Evolutionary conservation across 371 early-diverging fungal species (phyloP).

Genomic region (Rhizomucor pusillus): DNA sequence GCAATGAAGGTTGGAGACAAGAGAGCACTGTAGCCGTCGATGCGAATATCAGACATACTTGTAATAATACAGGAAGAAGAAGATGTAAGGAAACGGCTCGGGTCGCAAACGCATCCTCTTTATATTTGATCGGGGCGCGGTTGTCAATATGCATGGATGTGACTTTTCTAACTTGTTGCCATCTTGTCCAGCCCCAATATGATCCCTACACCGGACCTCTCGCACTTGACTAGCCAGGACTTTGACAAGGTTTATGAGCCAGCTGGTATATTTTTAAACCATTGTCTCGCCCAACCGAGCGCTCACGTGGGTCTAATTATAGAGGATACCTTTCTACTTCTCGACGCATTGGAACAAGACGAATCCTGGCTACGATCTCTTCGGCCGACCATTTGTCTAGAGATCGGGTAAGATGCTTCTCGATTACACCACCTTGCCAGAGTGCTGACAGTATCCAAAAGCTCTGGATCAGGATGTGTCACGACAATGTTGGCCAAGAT

Average conservation of each 20-base stretch:
- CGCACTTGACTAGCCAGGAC: constrained; percentile 65
- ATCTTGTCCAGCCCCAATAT: constrained; percentile 23
- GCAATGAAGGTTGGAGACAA: constrained; percentile 34
- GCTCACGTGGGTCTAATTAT: not conserved
- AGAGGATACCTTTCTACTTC: constrained; percentile 92
- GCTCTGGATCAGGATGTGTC: constrained; percentile 90
- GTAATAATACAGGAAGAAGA: not conserved
- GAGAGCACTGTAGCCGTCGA: constrained; percentile 41
- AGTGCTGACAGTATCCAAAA: constrained; percentile 15
- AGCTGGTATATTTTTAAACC: constrained; percentile 61
- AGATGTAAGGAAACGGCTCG: constrained; percentile 4
- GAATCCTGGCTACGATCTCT: constrained; percentile 42
- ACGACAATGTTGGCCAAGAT: constrained; percentile 71
- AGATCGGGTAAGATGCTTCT: constrained; percentile 68
- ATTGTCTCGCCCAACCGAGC: not conserved
- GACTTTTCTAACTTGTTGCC: constrained; percentile 4
- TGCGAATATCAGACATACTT: constrained; percentile 30
- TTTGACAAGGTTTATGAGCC: constrained; percentile 84
- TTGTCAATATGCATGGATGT: constrained; percentile 1
- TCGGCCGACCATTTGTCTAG: constrained; percentile 72
- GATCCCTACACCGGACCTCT: constrained; percentile 76
- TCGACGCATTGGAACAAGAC: constrained; percentile 91
- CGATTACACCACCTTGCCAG: not conserved
- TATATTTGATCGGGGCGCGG: constrained; percentile 30
- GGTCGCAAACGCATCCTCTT: not conserved